A percentile compares a stretch with the other conserved stretches of the same genome.
phyloP scores from a whole-genome alignment of 2,329 filamentous ascomycete genomes.

The Grosmannia clavigera region DNA sequence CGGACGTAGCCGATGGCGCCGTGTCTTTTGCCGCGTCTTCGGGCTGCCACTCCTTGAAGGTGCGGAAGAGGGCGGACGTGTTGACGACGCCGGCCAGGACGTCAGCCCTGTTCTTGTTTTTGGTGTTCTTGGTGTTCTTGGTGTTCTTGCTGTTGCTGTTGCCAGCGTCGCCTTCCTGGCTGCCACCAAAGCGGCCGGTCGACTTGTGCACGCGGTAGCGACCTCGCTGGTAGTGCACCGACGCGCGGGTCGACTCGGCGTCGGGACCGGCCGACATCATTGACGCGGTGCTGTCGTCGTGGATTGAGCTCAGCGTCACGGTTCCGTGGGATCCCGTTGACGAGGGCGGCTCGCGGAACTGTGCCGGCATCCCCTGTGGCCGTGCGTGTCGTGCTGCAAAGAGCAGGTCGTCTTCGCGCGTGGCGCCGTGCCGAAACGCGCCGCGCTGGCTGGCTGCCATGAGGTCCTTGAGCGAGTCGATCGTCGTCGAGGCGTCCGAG shows the following conservation, averaged over 20 bases:
- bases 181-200: conserved; percentile 11
- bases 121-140: background rate
- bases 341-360: conserved; percentile 14
- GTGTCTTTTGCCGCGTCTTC: conserved; percentile 4
- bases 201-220: conserved; percentile 9
- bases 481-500: conserved; percentile 11
- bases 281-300: conserved; percentile 4
- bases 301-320: conserved; percentile 11
- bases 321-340: conserved; percentile 15
- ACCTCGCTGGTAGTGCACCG: conserved; percentile 7
- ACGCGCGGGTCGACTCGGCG: conserved; percentile 13
- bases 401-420: conserved; percentile 7
- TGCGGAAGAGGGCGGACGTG: conserved; percentile 13
- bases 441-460: conserved; percentile 7
- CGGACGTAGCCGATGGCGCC: background rate
- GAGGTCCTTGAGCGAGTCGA: conserved; percentile 12
- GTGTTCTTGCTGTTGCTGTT: background rate
- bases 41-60: conserved; percentile 13
- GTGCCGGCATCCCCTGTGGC: conserved; percentile 8
- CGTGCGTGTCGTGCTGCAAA: conserved; percentile 10
- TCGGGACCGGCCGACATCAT: conserved; percentile 11
- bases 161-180: background rate
- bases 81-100: conserved; percentile 11
- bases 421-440: conserved; percentile 1
- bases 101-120: conserved; percentile 2